Base-by-base conservation (phyloP, 768 basidiomycete species). In the Sarcodon aspratus region DNA sequence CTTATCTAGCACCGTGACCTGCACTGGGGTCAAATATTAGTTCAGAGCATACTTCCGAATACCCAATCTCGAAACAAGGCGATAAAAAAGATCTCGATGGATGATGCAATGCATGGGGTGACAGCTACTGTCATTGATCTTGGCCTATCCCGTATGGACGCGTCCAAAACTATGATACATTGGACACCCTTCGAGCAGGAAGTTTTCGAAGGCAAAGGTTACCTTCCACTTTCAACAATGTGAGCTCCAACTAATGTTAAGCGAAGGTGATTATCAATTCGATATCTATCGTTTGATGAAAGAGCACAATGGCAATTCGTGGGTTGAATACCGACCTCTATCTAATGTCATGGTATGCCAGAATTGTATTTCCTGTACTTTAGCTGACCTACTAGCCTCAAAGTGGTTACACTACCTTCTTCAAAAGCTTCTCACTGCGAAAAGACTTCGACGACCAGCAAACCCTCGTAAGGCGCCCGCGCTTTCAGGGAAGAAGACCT, bases 21-120 rank as follows among this genome's bases (percentile, higher is more conserved):
- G n/a, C 96, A 99, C 58, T 91, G 90, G 79, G 96, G 96, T 17
- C 96, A 99, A 63, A 86, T 99, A 45, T 74, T 99, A 7, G 79
- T 98, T 44, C 81, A 82, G 58, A 71, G 73, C 50, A 50, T 74
- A 3, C 47, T 36, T 56, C 47, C 60, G 44, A 35, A 54, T 56
- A 53, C 62, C 62, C 48, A 42, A 55, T 56, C 53, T 9, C 50
- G 17, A 46, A 58, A 38, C 38, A 48, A 49, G 13, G 43, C 50
- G 5, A 36, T 40, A 9, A 43, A 36, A 46, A 62, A 66, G 33
- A 48, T 71, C 32, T 61, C 68, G 21, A 86, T 90, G 87, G 86
- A 90, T 57, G 74, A 82, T 57, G 54, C 62, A 33, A 64, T 57
- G 11, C 73, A 83, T 56, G 90, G 90, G 10, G 73, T 96, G 7